These are phyloP conservation scores for Gossypium davidsonii DNA, from an alignment of 441 rosid genomes.

Conservation along the genomic window DNA sequence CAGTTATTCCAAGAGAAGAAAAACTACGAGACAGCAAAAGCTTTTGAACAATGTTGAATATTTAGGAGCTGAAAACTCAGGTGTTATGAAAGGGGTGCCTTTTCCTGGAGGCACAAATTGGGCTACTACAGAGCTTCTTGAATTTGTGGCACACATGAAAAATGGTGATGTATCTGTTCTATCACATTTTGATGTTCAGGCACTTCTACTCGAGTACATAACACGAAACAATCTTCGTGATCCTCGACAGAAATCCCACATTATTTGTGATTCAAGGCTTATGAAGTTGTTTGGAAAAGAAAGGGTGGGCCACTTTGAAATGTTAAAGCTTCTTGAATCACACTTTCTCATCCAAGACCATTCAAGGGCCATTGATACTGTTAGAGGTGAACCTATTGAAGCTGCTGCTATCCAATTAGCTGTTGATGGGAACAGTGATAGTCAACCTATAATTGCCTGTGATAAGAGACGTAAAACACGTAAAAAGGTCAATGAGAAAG, in stretches of 20 bases:
- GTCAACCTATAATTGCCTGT: conserved; percentile 24
- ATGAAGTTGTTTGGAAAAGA: conserved; percentile 55
- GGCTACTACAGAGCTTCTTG: conserved; percentile 85
- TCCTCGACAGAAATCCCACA: conserved; percentile 48
- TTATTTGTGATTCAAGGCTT: conserved; percentile 72
- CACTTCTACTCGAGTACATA: conserved; percentile 67
- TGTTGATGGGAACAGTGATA: conserved; percentile 31
- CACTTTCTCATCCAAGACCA: conserved; percentile 58
- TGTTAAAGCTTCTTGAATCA: conserved; percentile 80
- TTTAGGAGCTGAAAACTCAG: conserved; percentile 20
- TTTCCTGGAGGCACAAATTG: conserved; percentile 44
- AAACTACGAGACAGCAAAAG: conserved; percentile 32
- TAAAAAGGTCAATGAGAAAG: conserved; percentile 48
- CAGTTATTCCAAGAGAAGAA: conserved; percentile 51
- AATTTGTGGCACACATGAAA: conserved; percentile 75
- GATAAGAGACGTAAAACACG: conserved; percentile 51
- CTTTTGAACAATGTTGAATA: conserved; percentile 25
- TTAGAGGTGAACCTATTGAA: conserved; percentile 31
- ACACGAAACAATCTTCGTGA: conserved; percentile 61
- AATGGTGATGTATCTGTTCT: conserved; percentile 55
- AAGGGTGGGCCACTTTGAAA: conserved; percentile 68
- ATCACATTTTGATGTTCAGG: conserved; percentile 66
- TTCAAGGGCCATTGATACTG: conserved; percentile 29
- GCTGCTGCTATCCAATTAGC: conserved; percentile 32
- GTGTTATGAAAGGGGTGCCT: conserved; percentile 26